Percentiles rank a stretch among this genome's conserved stretches.
Conservation (phyloP, 1,284 basidiomycete species). For the Somion occarium region DNA sequence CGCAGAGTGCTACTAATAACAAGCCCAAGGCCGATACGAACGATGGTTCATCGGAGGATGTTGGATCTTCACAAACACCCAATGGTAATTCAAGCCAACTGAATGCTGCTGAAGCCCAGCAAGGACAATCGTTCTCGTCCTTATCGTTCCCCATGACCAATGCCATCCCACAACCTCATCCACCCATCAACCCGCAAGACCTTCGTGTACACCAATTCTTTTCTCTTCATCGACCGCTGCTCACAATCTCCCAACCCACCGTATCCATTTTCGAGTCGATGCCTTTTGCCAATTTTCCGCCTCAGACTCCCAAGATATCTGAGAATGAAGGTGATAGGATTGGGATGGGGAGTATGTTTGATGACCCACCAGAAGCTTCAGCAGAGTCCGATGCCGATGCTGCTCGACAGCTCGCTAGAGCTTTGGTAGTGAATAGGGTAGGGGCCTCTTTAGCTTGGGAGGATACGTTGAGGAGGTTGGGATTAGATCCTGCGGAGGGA, state of each 20-base stretch:
- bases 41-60: slow-evolving; percentile 15
- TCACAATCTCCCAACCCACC: slow-evolving; percentile 55
- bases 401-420: slow-evolving; percentile 65
- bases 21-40: slow-evolving; percentile 25
- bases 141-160: slow-evolving; percentile 14
- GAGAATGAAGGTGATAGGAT: slow-evolving; percentile 6
- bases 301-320: slow-evolving; percentile 8
- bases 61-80: neutral
- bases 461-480: slow-evolving; percentile 52
- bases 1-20: slow-evolving; percentile 15
- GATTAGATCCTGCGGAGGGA: slow-evolving; percentile 42
- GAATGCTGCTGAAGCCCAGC: slow-evolving; percentile 9
- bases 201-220: slow-evolving; percentile 78
- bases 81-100: neutral
- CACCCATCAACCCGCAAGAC: slow-evolving; percentile 55
- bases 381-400: slow-evolving; percentile 71
- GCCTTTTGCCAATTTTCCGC: slow-evolving; percentile 10
- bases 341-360: slow-evolving; percentile 20
- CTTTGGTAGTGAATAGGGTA: slow-evolving; percentile 59
- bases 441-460: slow-evolving; percentile 64
- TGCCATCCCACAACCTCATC: slow-evolving; percentile 36
- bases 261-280: slow-evolving; percentile 47
- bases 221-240: slow-evolving; percentile 67
- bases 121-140: neutral
- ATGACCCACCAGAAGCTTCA: slow-evolving; percentile 48